Conservation (phyloP, 176 grass and related monocot species). For the Oropetium thomaeum region DNA sequence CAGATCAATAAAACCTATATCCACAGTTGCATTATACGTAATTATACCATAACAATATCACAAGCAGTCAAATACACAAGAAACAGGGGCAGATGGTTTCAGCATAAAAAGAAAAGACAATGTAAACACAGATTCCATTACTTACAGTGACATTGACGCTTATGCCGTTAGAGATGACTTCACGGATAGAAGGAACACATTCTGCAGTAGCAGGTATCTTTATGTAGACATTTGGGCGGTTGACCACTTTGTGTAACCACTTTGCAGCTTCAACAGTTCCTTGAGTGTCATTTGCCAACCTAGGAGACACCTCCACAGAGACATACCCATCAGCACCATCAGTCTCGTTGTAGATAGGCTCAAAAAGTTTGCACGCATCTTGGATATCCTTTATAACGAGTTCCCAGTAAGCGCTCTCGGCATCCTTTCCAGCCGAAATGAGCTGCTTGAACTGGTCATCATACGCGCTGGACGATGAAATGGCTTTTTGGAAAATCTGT, state of each 20-base stretch:
- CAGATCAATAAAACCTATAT: slow-evolving; percentile 11
- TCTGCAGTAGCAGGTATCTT: slow-evolving; percentile 98
- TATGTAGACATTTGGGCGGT: slow-evolving; percentile 88
- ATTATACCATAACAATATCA: neutral
- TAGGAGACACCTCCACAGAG: slow-evolving; percentile 94
- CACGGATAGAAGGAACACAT: slow-evolving; percentile 82
- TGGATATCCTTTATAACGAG: slow-evolving; percentile 99
- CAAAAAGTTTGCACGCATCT: slow-evolving; percentile 90
- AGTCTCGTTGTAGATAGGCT: slow-evolving; percentile 81
- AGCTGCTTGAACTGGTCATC: slow-evolving; percentile 94
- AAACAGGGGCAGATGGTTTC: neutral
- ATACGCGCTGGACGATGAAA: slow-evolving; percentile 90
- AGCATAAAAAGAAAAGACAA: neutral
- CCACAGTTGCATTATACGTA: neutral
- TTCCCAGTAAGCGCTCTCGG: slow-evolving; percentile 84
- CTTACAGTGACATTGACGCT: slow-evolving; percentile 99
- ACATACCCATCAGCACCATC: slow-evolving; percentile 93
- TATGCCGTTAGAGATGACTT: slow-evolving; percentile 89
- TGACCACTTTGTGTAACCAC: slow-evolving; percentile 87
- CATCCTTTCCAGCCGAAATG: slow-evolving; percentile 77
- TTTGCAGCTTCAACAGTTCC: slow-evolving; percentile 92
- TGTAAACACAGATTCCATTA: neutral
- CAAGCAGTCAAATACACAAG: neutral
- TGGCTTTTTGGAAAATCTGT: slow-evolving; percentile 98
- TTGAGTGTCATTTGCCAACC: slow-evolving; percentile 87